Base-by-base conservation (phyloP, 257 asterid species). In the Solanum clarkiae region DNA sequence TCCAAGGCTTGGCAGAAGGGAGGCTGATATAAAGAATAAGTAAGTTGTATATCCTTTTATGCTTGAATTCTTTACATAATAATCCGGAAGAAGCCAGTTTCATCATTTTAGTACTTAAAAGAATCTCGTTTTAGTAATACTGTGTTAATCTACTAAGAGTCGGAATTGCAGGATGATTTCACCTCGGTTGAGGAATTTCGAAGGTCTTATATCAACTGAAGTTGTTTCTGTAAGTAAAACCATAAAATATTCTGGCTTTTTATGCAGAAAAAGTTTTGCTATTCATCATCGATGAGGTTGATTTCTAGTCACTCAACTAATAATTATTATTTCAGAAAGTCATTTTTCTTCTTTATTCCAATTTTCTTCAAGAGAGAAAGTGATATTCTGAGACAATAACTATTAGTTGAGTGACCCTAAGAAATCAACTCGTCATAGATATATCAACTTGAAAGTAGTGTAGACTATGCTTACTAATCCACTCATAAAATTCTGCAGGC, bases 1-100 rank as follows among this genome's bases (percentile, higher is more conserved):
- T 80, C 97, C 97, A 26, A 89, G 91, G 47, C 88, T 90, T 15
- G 97, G 95, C 8, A 53, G 49, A 82, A 91, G 94, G 60, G 94
- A 92, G 88, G 90, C 93, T 51, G 95, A 91, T 83, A 89, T 91
- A 55, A 93, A 89, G 89, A 93, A 93, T 87, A 93, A 88, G 96
- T 90, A 63, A 86, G 55, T 40, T 74, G 42, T 5, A 5, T n/a
- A 55, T 84, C 86, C 10, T 72, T 63, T 44, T 63, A 57, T 57
- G 44, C 77, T 44, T 13, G 2, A 77, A 77, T 77, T 13, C 62
- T 51, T 77, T 49, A 15, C 56, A 44, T 18, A 10, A 44, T 4
- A 15, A 63, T 68, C 32, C 3, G 68, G 68, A 60, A 60, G 10
- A 60, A 60, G 60, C 17, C 8, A 3, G 56, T 49, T 77, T 29